Percentiles rank a stretch among this genome's conserved stretches.
Evolutionary conservation across 164 flowering plant genomes (phyloP).

Genomic region (Sextonia rubra): DNA sequence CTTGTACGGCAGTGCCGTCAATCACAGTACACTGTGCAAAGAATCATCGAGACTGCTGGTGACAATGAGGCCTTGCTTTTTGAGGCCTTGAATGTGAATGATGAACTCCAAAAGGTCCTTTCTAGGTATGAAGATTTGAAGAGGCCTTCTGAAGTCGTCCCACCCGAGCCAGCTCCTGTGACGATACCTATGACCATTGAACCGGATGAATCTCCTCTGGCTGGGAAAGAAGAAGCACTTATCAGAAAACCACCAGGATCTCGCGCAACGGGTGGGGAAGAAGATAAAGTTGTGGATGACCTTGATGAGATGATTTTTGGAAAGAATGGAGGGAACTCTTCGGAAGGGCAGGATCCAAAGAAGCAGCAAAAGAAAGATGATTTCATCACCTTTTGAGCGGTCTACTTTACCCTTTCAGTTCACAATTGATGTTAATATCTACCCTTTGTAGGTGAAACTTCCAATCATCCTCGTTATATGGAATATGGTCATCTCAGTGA

Average conservation of each 20-base stretch:
- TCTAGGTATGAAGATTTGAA: slow-evolving; percentile 69
- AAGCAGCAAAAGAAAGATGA: slow-evolving; percentile 62
- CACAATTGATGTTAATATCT: slow-evolving; percentile 9
- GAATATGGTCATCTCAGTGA: neutral
- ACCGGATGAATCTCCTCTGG: slow-evolving; percentile 81
- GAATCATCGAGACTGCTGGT: slow-evolving; percentile 79
- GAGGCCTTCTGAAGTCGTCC: slow-evolving; percentile 34
- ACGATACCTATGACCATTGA: slow-evolving; percentile 90
- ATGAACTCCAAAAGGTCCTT: slow-evolving; percentile 79
- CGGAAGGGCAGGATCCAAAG: slow-evolving; percentile 54
- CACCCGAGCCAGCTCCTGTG: slow-evolving; percentile 65
- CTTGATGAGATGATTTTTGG: slow-evolving; percentile 99
- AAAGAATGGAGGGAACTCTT: slow-evolving; percentile 56
- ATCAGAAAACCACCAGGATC: slow-evolving; percentile 62
- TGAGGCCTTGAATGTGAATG: slow-evolving; percentile 92
- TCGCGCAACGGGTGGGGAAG: slow-evolving; percentile 46
- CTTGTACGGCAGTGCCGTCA: slow-evolving; percentile 82
- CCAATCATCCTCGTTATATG: neutral
- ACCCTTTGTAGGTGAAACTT: slow-evolving; percentile 1
- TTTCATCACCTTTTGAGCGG: slow-evolving; percentile 58
- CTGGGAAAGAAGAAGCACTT: slow-evolving; percentile 61
- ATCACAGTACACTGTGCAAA: slow-evolving; percentile 64
- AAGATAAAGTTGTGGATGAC: slow-evolving; percentile 86
- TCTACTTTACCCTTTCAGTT: neutral
- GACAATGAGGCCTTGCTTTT: slow-evolving; percentile 93